A percentile compares a stretch with the other conserved stretches of the same genome.
These are phyloP conservation scores for Calendula officinalis DNA, from an alignment of 129 eudicot species.

Conservation along the genomic window DNA sequence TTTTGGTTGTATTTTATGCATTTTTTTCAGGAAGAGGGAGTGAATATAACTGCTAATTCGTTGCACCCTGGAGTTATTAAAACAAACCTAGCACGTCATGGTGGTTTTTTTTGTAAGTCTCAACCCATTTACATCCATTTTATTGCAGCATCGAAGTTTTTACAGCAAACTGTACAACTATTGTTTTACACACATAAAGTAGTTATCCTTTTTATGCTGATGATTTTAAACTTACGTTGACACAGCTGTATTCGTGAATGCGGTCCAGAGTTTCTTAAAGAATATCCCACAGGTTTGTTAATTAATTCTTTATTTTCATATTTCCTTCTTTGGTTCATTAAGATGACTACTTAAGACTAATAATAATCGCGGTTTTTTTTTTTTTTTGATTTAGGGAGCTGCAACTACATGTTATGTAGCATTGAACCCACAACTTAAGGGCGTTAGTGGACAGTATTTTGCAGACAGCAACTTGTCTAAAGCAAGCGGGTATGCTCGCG, in stretches of 20 bases:
- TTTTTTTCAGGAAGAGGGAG: constrained; percentile 55
- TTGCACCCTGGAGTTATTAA: constrained; percentile 64
- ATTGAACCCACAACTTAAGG: constrained; percentile 67
- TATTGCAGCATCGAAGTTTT: not conserved
- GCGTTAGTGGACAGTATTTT: constrained; percentile 82
- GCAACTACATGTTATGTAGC: constrained; percentile 87
- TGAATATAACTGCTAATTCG: constrained; percentile 59
- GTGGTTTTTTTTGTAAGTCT: constrained; percentile 33
- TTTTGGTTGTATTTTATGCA: not conserved
- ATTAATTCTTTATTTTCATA: not conserved
- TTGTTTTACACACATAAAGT: not conserved
- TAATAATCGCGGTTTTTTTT: not conserved
- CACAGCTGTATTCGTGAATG: constrained; percentile 25
- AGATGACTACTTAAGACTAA: not conserved
- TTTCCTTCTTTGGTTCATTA: constrained; percentile 2
- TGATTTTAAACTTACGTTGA: constrained; percentile 11
- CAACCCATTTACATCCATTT: constrained; percentile 16
- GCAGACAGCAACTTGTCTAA: constrained; percentile 54
- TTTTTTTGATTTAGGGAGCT: constrained; percentile 56
- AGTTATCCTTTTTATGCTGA: constrained; percentile 6
- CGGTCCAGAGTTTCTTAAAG: constrained; percentile 50
- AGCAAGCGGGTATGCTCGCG: constrained; percentile 44
- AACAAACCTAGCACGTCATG: constrained; percentile 50
- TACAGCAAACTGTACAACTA: not conserved
- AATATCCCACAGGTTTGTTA: constrained; percentile 58